Evolutionary conservation across 495 filamentous ascomycete species (phyloP).

Genomic region (Trichoderma virens): DNA sequence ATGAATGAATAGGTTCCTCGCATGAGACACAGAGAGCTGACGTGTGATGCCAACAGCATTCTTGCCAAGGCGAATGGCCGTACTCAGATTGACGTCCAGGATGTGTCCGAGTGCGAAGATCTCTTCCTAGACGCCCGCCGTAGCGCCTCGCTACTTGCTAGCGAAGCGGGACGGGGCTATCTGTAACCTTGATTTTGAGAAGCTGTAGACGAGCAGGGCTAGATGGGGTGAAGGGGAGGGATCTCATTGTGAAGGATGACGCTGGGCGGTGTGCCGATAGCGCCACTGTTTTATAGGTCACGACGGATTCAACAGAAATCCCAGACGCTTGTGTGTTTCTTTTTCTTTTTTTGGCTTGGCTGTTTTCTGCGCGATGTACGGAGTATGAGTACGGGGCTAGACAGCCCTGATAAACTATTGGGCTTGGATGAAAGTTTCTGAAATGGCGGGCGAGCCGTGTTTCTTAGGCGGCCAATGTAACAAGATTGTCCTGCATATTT

Average conservation of each 20-base stretch:
- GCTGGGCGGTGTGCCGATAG: background rate
- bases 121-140: conserved; percentile 85
- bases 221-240: background rate
- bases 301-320: background rate
- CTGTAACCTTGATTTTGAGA: background rate
- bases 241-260: background rate
- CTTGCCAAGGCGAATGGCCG: conserved; percentile 57
- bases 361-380: background rate
- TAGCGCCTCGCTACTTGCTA: conserved; percentile 63
- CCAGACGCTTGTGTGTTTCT: background rate
- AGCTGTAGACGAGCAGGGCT: background rate
- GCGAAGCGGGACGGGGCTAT: conserved; percentile 47
- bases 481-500: conserved; percentile 1
- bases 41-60: conserved; percentile 31
- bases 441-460: conserved; percentile 7
- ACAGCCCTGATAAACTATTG: conserved; percentile 3
- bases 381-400: background rate
- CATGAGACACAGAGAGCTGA: background rate
- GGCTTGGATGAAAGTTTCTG: background rate
- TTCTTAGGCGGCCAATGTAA: background rate
- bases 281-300: background rate
- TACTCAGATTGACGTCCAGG: conserved; percentile 67
- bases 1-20: background rate
- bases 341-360: background rate
- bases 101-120: conserved; percentile 82